Percentiles rank a stretch among this genome's conserved stretches.
phyloP scores from a whole-genome alignment of 345 rosid genomes.

The Mangifera indica region DNA sequence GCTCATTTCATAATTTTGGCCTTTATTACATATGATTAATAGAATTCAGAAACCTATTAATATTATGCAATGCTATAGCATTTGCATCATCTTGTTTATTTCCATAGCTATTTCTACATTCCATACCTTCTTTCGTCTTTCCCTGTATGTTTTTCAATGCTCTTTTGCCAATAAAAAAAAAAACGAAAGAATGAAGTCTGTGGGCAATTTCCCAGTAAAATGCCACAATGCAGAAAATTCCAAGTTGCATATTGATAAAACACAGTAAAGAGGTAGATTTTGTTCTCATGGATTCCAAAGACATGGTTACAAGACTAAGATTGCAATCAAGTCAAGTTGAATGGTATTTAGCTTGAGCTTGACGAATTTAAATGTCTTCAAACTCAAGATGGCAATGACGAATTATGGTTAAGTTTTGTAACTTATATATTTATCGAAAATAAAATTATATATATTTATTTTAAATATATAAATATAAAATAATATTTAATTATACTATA shows the following conservation, averaged over 20 bases:
- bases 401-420: no score
- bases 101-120: neutral
- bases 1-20: slow-evolving; percentile 19
- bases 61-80: neutral
- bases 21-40: slow-evolving; percentile 6
- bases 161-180: neutral
- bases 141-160: neutral
- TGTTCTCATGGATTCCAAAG: neutral
- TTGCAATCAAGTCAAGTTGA: no score
- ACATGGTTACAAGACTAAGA: neutral
- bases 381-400: no score
- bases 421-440: no score
- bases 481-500: no score
- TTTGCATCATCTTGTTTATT: neutral
- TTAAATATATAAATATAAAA: no score
- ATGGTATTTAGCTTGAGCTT: no score
- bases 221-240: no score
- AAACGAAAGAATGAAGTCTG: neutral
- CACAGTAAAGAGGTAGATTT: neutral
- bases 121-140: neutral
- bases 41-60: slow-evolving; percentile 14
- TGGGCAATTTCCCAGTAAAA: neutral
- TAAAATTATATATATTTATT: no score
- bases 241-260: neutral
- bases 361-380: no score